These are phyloP conservation scores for Miscanthus sacchariflorus DNA, from an alignment of 202 grass and related monocot genomes.

Conservation along the genomic window DNA sequence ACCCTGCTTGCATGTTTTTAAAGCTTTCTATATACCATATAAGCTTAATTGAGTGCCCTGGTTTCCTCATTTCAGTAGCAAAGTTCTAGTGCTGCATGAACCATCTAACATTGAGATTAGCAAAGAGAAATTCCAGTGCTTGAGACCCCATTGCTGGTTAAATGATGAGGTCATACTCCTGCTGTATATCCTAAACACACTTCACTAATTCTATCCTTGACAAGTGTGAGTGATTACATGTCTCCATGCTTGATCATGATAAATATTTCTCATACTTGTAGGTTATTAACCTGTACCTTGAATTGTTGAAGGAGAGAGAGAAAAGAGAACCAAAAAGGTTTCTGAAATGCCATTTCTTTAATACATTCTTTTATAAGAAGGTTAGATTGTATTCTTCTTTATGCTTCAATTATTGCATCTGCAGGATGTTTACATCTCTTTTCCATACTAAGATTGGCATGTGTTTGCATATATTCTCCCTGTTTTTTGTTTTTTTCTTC, in stretches of 20 bases:
- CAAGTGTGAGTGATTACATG: slow-evolving; percentile 43
- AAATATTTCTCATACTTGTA: slow-evolving; percentile 50
- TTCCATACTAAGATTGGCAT: slow-evolving; percentile 1
- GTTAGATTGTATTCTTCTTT: slow-evolving; percentile 55
- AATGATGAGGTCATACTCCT: slow-evolving; percentile 84
- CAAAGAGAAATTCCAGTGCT: slow-evolving; percentile 74
- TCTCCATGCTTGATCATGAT: slow-evolving; percentile 10
- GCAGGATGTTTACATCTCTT: neutral
- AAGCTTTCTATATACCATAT: slow-evolving; percentile 20
- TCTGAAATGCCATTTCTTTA: slow-evolving; percentile 94
- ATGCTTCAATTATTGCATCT: slow-evolving; percentile 24
- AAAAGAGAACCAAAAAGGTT: slow-evolving; percentile 72
- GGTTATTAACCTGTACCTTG: slow-evolving; percentile 95
- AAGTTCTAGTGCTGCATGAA: slow-evolving; percentile 66
- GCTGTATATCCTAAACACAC: slow-evolving; percentile 24
- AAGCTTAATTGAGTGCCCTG: neutral
- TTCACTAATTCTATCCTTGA: slow-evolving; percentile 13
- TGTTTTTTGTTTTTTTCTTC: neutral
- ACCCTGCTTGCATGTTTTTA: slow-evolving; percentile 23
- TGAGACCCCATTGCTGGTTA: slow-evolving; percentile 72
- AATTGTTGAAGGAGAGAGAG: slow-evolving; percentile 86
- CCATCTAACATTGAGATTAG: slow-evolving; percentile 84
- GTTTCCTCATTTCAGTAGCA: slow-evolving; percentile 49
- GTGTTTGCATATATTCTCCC: neutral
- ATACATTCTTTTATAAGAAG: slow-evolving; percentile 96